A percentile compares a stretch with the other conserved stretches of the same genome.
Conservation (phyloP, 2,329 filamentous ascomycete genomes). For the Volutella citrinella region DNA sequence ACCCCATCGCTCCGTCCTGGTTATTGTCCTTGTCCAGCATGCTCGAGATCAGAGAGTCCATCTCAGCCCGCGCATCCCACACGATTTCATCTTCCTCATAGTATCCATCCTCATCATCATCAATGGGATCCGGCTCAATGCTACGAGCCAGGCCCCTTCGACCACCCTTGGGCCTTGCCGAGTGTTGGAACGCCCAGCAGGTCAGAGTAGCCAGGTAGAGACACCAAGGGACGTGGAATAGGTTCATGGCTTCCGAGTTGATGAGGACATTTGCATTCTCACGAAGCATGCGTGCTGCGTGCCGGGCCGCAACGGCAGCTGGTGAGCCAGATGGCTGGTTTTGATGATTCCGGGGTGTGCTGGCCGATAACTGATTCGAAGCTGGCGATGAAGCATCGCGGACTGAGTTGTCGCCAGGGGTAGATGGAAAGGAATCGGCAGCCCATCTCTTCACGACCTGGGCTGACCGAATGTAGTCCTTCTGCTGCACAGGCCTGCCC, state of each 20-base stretch:
- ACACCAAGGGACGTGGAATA: constrained; percentile 62
- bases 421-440: too few species aligned
- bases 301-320: constrained; percentile 47
- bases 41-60: constrained; percentile 39
- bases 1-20: constrained; percentile 28
- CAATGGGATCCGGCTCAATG: neutral
- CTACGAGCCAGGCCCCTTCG: constrained; percentile 1
- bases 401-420: too few species aligned
- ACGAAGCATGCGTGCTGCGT: constrained; percentile 51
- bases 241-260: constrained; percentile 48
- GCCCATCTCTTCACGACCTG: constrained; percentile 51
- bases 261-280: constrained; percentile 47
- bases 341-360: neutral
- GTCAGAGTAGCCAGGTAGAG: constrained; percentile 57
- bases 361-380: constrained; percentile 1
- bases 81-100: constrained; percentile 45
- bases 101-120: constrained; percentile 10
- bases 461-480: constrained; percentile 49
- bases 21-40: constrained; percentile 31
- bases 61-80: constrained; percentile 48
- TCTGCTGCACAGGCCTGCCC: constrained; percentile 48
- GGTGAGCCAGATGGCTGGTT: neutral
- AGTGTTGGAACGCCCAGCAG: constrained; percentile 57
- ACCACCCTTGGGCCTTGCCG: constrained; percentile 20
- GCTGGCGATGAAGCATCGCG: neutral